phyloP scores from a whole-genome alignment of 306 rosid species.

The Malus domestica region ASM211411v1 NC_041796.1:18052501-18053000 shows the following conservation, averaged over 20 bases:
- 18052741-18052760: not conserved
- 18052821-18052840: constrained; percentile 32
- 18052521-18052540: too few relatives aligned
- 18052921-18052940: constrained; percentile 81
- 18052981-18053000: constrained; percentile 52
- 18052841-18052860: constrained; percentile 43
- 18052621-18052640: too few relatives aligned
- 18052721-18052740: too few relatives aligned
- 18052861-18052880: constrained; percentile 3
- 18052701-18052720: too few relatives aligned
- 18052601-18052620: too few relatives aligned
- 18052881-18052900: constrained; percentile 28
- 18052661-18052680: too few relatives aligned
- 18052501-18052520: too few relatives aligned
- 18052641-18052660: too few relatives aligned
- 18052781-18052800: not conserved
- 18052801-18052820: constrained; percentile 31
- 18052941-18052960: constrained; percentile 54
- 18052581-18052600: too few relatives aligned
- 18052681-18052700: too few relatives aligned
- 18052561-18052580: too few relatives aligned
- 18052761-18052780: not conserved
- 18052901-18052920: constrained; percentile 22
- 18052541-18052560: too few relatives aligned
- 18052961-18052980: constrained; percentile 52